phyloP scores from a whole-genome alignment of 169 alveolate species.

The Eimeria sp. region DNA sequence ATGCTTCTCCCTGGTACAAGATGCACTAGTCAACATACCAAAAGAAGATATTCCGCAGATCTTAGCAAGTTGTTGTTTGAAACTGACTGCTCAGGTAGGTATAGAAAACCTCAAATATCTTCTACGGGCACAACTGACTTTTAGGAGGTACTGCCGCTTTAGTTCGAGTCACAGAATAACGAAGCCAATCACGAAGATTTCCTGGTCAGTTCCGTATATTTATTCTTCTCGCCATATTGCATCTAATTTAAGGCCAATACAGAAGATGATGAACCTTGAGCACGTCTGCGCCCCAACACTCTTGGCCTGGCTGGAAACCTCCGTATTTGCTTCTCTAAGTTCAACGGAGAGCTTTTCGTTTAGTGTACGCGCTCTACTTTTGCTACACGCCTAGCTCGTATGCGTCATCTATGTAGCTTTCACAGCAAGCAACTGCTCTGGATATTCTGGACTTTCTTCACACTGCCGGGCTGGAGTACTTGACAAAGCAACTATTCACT shows the following conservation, averaged over 20 bases:
- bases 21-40: constrained; percentile 1
- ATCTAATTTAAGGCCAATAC: neutral
- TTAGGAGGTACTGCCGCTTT: constrained; percentile 14
- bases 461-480: constrained; percentile 19
- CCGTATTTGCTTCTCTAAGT: constrained; percentile 59
- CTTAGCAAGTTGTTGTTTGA: constrained; percentile 71
- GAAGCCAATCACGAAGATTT: constrained; percentile 64
- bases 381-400: neutral
- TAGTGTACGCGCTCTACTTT: constrained; percentile 34
- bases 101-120: neutral
- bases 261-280: constrained; percentile 71
- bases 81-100: constrained; percentile 76
- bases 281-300: constrained; percentile 51
- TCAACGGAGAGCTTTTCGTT: constrained; percentile 52
- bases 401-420: constrained; percentile 6
- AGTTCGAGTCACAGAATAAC: constrained; percentile 74
- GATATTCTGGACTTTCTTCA: constrained; percentile 60
- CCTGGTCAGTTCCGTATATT: neutral
- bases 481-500: constrained; percentile 26
- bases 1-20: constrained; percentile 68
- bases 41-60: constrained; percentile 68
- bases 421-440: constrained; percentile 71
- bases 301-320: constrained; percentile 46
- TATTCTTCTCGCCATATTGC: neutral
- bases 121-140: constrained; percentile 3